Evolutionary conservation across 495 filamentous ascomycete species (phyloP).

Genomic region (Filosporella fistucella): DNA sequence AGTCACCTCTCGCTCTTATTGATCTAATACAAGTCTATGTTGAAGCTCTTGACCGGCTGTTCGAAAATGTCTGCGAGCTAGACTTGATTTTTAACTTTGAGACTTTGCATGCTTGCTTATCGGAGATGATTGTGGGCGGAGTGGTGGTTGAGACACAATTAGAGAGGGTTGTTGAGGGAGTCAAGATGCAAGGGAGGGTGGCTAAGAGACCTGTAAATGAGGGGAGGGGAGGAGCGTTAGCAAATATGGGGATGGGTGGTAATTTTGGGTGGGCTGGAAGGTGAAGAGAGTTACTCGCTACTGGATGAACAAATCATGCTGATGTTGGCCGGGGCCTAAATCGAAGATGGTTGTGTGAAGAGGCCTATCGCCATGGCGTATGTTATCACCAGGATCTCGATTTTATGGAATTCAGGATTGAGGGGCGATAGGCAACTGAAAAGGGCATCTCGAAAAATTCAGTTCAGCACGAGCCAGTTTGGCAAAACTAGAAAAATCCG

Average conservation of each 20-base stretch:
- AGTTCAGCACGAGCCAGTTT: no score
- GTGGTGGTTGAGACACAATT: conserved; percentile 92
- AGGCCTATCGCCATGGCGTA: neutral
- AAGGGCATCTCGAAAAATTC: no score
- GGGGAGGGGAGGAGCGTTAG: conserved; percentile 29
- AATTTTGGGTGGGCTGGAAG: conserved; percentile 56
- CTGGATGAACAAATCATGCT: neutral
- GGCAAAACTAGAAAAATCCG: no score
- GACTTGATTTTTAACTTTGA: conserved; percentile 99
- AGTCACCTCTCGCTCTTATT: conserved; percentile 90
- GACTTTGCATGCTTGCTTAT: conserved; percentile 83
- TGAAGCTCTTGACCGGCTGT: conserved; percentile 87
- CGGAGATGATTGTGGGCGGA: conserved; percentile 94
- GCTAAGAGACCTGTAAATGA: conserved; percentile 67
- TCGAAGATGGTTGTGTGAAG: neutral
- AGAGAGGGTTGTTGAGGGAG: conserved; percentile 81
- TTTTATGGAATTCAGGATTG: no score
- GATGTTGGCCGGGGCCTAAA: neutral
- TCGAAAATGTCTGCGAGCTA: conserved; percentile 97
- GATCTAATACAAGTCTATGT: conserved; percentile 98
- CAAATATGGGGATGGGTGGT: conserved; percentile 45
- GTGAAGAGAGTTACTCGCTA: conserved; percentile 23
- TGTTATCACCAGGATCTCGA: neutral
- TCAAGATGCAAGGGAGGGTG: conserved; percentile 70
- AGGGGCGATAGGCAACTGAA: no score